Conservation (phyloP, 1,284 basidiomycete species). For the Leccinum pachyderme region DNA sequence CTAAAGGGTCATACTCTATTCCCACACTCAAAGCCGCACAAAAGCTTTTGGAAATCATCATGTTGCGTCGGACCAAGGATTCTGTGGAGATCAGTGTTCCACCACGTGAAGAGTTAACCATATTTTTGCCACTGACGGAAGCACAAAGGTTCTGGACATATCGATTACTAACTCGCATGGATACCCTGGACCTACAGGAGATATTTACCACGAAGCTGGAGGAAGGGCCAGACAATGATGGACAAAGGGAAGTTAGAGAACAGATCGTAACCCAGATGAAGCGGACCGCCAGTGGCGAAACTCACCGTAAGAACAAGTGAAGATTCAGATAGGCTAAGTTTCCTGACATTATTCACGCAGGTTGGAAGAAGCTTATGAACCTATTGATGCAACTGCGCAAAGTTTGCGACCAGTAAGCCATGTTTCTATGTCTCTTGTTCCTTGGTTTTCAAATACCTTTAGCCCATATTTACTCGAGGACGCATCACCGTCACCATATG, state of each 20-base stretch:
- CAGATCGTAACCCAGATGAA: conserved; percentile 39
- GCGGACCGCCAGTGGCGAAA: conserved; percentile 29
- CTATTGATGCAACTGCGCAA: conserved; percentile 57
- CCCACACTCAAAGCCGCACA: conserved; percentile 48
- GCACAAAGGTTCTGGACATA: conserved; percentile 64
- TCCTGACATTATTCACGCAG: conserved; percentile 27
- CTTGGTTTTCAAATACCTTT: conserved; percentile 5
- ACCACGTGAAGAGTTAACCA: conserved; percentile 53
- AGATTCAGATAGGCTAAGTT: background rate
- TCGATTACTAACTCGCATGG: conserved; percentile 51
- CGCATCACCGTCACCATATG: conserved; percentile 50
- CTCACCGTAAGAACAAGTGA: conserved; percentile 31
- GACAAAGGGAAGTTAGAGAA: conserved; percentile 41
- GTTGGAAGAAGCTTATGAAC: conserved; percentile 57
- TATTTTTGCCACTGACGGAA: conserved; percentile 57
- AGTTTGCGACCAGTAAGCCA: conserved; percentile 53
- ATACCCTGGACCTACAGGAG: conserved; percentile 44
- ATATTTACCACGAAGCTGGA: conserved; percentile 44
- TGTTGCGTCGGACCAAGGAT: conserved; percentile 61
- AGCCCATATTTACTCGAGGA: conserved; percentile 54
- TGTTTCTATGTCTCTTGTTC: background rate
- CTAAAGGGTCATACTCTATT: conserved; percentile 47
- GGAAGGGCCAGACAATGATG: conserved; percentile 33
- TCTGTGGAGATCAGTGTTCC: conserved; percentile 51
- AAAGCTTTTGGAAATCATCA: conserved; percentile 48